Base-by-base conservation (phyloP, 1,284 basidiomycete genomes). In the Vanrija sp. region DNA sequence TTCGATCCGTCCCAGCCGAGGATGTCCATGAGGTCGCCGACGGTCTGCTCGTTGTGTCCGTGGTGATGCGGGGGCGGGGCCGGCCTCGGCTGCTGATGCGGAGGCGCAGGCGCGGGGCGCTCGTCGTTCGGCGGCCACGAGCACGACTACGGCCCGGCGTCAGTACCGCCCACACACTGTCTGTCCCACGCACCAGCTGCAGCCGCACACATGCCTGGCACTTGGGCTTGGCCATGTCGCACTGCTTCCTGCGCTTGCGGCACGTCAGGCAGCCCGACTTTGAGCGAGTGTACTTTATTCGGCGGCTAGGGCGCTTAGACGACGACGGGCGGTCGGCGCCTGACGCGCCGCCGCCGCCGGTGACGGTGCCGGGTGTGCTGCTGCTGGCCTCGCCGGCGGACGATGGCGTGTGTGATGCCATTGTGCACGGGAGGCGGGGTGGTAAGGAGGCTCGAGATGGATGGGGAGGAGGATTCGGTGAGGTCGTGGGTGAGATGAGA, bases 241-340 rank as follows among this genome's bases (percentile, higher is more conserved):
- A 69, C n/a, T 62, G 42, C 49, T 69, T 69, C 21, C 65, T 48
- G 28, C 68, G 52, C 43, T 60, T 62, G 26, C 64, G 45, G 43
- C 66, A 68, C 19, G 66, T 65, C 49, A 65, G 46, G 51, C 65
- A 66, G 10, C 64, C 65, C 6, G 44, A 38, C 48, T 57, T 55
- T 18, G 58, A 58, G 21, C 65, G 45, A 6, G 61, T 63, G 21
- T 65, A 63, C 42, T 69, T 67, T 8, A 34, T 34, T 34, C 34
- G 34, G 34, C 34, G 34, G 34, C 34, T 34, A 34, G 34, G 34
- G 34, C 34, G 34, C 34, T 34, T 34, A 34, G 34, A 34, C 34
- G 34, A 34, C 12, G 34, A 15, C 34, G 9, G 34, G 14, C 34
- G 34, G 10, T 34, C 34, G 14, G 10, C 12, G 34, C 34, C 34